These are phyloP conservation scores for Parathielavia hyrcaniae DNA, from an alignment of 495 filamentous ascomycete genomes.

Conservation along the genomic window DNA sequence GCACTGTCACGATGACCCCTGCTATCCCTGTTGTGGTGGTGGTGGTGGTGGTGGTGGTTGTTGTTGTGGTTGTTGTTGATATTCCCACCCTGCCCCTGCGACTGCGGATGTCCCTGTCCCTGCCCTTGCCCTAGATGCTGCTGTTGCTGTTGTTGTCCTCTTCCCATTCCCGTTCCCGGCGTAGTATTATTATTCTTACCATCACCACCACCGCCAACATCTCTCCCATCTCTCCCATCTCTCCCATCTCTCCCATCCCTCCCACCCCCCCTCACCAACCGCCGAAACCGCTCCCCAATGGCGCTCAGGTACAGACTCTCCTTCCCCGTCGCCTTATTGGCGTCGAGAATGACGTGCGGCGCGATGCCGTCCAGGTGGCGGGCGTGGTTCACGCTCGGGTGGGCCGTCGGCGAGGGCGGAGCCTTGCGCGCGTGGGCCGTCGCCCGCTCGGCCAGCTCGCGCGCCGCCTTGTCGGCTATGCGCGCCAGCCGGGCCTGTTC, in stretches of 20 bases:
- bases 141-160: too few relatives aligned
- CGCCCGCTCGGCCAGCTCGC: conserved; percentile 42
- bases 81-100: too few relatives aligned
- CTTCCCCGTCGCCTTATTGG: conserved; percentile 50
- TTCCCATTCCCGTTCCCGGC: too few relatives aligned
- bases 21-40: conserved; percentile 13
- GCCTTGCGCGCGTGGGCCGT: conserved; percentile 44
- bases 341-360: conserved; percentile 50
- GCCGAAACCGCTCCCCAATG: conserved; percentile 55
- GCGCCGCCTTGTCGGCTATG: conserved; percentile 42
- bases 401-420: conserved; percentile 36
- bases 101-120: conserved; percentile 22
- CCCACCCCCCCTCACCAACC: conserved; percentile 14
- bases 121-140: conserved; percentile 19
- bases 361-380: conserved; percentile 41
- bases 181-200: background rate
- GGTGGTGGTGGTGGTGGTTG: conserved; percentile 17
- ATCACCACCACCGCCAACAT: background rate
- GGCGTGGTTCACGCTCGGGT: conserved; percentile 45
- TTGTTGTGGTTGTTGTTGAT: too few relatives aligned
- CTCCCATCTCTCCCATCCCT: conserved; percentile 21
- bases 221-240: background rate
- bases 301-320: conserved; percentile 70
- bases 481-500: conserved; percentile 50
- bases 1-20: background rate